These are phyloP conservation scores for Margaritispora aquatica DNA, from an alignment of 495 filamentous ascomycete species.

Conservation along the genomic window DNA sequence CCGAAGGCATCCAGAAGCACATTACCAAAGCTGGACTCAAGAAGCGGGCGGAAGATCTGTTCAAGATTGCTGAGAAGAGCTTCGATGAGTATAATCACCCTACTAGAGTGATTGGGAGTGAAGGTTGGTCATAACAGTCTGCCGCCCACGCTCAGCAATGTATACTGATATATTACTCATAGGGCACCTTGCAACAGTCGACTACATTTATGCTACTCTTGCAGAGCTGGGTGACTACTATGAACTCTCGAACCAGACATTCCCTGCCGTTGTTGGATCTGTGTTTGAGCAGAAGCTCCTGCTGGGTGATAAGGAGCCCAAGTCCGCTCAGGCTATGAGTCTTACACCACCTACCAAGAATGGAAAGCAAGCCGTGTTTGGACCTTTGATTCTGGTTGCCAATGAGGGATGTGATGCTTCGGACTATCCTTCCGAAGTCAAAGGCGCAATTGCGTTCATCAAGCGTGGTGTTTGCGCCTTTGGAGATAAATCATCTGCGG, in stretches of 20 bases:
- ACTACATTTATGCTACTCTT: conserved; percentile 51
- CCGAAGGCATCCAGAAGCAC: conserved; percentile 43
- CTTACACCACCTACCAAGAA: conserved; percentile 52
- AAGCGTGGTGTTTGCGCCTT: conserved; percentile 53
- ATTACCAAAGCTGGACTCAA: conserved; percentile 48
- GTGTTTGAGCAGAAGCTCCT: conserved; percentile 52
- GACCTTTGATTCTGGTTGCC: conserved; percentile 32
- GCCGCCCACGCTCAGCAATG: neutral
- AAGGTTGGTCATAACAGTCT: conserved; percentile 34
- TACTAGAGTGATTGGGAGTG: conserved; percentile 57
- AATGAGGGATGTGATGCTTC: conserved; percentile 42
- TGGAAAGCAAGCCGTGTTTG: conserved; percentile 45
- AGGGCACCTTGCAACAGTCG: conserved; percentile 53
- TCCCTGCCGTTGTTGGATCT: conserved; percentile 51
- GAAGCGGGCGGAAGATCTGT: conserved; percentile 47
- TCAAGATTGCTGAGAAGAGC: conserved; percentile 45
- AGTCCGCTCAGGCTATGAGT: conserved; percentile 48
- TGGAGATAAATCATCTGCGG: conserved; percentile 49
- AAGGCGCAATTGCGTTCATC: conserved; percentile 49
- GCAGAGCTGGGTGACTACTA: conserved; percentile 49
- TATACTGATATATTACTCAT: conserved; percentile 12
- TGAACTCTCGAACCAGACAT: conserved; percentile 48
- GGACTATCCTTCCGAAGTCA: conserved; percentile 36
- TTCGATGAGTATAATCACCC: conserved; percentile 52
- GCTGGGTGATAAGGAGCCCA: conserved; percentile 42